Percentiles rank a stretch among this genome's conserved stretches.
phyloP scores from a whole-genome alignment of 768 basidiomycete species.

The Tubosaeta sp. region DNA sequence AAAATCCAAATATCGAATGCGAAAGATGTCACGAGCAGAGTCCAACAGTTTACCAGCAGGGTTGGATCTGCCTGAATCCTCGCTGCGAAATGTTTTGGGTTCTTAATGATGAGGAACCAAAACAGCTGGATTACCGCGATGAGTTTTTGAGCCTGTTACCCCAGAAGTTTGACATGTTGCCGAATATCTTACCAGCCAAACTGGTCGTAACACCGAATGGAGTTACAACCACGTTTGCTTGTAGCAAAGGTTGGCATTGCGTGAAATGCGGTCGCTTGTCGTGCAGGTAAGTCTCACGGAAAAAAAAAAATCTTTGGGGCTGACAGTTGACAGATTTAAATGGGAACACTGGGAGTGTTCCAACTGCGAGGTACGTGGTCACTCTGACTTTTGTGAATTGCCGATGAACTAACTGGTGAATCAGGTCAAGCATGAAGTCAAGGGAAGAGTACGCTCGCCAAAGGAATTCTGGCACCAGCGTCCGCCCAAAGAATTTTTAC shows the following conservation, averaged over 20 bases:
- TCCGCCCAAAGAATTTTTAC: constrained; percentile 20
- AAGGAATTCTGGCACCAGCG: constrained; percentile 38
- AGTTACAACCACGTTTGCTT: constrained; percentile 50
- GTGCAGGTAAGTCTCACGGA: constrained; percentile 48
- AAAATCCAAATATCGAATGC: constrained; percentile 32
- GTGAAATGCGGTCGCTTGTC: constrained; percentile 64
- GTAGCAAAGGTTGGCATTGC: constrained; percentile 70
- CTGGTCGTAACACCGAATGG: constrained; percentile 26
- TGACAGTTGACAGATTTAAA: constrained; percentile 45
- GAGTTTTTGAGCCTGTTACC: constrained; percentile 42
- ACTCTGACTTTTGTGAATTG: neutral
- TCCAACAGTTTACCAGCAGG: constrained; percentile 49
- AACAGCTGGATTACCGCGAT: constrained; percentile 42
- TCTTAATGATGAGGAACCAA: constrained; percentile 27
- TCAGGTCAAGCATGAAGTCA: constrained; percentile 15
- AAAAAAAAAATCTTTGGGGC: neutral
- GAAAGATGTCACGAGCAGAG: constrained; percentile 40
- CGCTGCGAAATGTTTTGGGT: constrained; percentile 56
- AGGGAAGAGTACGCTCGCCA: constrained; percentile 23
- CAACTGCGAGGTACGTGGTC: constrained; percentile 47
- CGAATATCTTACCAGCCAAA: constrained; percentile 38
- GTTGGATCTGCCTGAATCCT: constrained; percentile 64
- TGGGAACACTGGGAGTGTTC: constrained; percentile 75
- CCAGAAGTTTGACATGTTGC: constrained; percentile 29
- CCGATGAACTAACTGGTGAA: neutral